phyloP scores from a whole-genome alignment of 129 eudicot species.

The Flaveria brownii region DNA sequence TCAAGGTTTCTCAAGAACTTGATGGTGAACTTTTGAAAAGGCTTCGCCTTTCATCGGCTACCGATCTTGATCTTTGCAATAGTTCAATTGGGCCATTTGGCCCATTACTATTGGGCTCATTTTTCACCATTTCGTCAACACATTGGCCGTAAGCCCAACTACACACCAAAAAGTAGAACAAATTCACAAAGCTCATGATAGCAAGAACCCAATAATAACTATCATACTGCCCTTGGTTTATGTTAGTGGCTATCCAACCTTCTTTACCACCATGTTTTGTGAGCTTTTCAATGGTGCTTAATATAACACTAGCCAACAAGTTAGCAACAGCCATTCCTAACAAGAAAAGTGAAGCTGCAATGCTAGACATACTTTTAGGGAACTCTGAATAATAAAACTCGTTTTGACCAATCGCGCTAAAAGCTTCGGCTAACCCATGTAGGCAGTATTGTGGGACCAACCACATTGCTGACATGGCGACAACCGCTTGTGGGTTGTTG shows the following conservation, averaged over 20 bases:
- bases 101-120: slow-evolving; percentile 9
- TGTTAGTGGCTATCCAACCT: slow-evolving; percentile 67
- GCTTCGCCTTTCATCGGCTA: slow-evolving; percentile 28
- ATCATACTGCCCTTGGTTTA: slow-evolving; percentile 76
- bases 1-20: slow-evolving; percentile 18
- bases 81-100: slow-evolving; percentile 28
- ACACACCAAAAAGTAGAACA: slow-evolving; percentile 53
- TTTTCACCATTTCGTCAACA: slow-evolving; percentile 40
- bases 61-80: slow-evolving; percentile 27
- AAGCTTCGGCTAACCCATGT: slow-evolving; percentile 71
- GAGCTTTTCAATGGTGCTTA: slow-evolving; percentile 36
- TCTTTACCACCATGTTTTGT: slow-evolving; percentile 46
- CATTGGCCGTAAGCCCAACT: slow-evolving; percentile 55
- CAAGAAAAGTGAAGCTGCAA: slow-evolving; percentile 68
- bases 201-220: slow-evolving; percentile 74
- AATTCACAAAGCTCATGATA: slow-evolving; percentile 48
- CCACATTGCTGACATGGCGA: slow-evolving; percentile 80
- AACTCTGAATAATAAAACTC: slow-evolving; percentile 79
- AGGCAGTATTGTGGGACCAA: slow-evolving; percentile 62
- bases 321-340: slow-evolving; percentile 62
- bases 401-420: slow-evolving; percentile 76
- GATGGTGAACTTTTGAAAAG: slow-evolving; percentile 36
- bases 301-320: slow-evolving; percentile 57
- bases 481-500: slow-evolving; percentile 31
- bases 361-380: slow-evolving; percentile 83